Evolutionary conservation across 2,329 filamentous ascomycete genomes (phyloP), one percentile per base, ranked within the genome.

Genomic region (Scleromitrula shiraiana): DNA sequence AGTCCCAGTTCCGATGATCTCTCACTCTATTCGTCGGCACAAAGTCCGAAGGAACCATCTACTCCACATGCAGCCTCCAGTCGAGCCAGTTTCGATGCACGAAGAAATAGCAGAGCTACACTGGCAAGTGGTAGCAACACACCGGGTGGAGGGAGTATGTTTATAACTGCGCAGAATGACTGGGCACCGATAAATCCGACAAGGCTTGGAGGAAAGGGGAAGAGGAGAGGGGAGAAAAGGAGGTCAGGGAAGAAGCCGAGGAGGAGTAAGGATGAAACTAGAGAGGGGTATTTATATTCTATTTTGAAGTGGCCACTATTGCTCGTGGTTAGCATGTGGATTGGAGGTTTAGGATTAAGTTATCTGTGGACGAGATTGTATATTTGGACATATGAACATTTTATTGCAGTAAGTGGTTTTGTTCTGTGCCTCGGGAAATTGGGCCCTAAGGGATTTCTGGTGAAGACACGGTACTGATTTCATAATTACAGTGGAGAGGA

Each of bases 271-370:
- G 93, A 98, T 64, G 93, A 98, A 72, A 97, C 91, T 2, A 76
- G 93, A 56, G 93, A 98, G 69, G 93, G 93, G 17, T 88, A 93
- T 63, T 75, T 95, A 9, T 98, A 98, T 65, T 80, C 78, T 2
- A 65, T 98, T 37, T 73, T 95, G 43, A 96, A 97, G 67, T 97
- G 90, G 85, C 93, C 93, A n/a, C n/a, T n/a, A 2, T 77, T 98
- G 56, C 73, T 98, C 27, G 66, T 85, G 33, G 88, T 95, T 2
- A 75, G 84, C 39, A 78, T 81, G 9, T 97, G 90, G 89, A 78
- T 98, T 41, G 62, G 78, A 1, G 80, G 85, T 12, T 73, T 97
- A 19, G 79, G 81, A 46, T 64, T 82, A 10, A 75, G 80, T 14
- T 98, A 98, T 66, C 70, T 93, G 24, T 70, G 85, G 43, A 96